Base-by-base conservation (phyloP, 805 yeast genomes). In the Candida vaughaniae region DNA sequence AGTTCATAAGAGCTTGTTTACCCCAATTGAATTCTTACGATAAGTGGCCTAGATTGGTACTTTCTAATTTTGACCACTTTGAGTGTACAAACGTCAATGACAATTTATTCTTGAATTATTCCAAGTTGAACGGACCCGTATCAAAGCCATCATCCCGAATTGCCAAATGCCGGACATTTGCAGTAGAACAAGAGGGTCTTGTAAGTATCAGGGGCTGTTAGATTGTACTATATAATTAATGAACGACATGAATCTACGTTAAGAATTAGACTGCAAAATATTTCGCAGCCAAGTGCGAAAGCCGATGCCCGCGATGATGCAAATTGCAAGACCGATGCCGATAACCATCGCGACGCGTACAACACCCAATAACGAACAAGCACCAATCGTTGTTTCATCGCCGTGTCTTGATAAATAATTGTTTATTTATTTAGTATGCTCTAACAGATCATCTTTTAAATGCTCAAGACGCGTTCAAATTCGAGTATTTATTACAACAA, bases 1-100 rank as follows among this genome's bases (percentile, higher is more conserved):
- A 55, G 37, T 65, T 58, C 45, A 64, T 68, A 15, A 53, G 58
- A 25, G 58, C 58, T 38, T 66, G 73, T 43, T 46, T 66, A 9
- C 71, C 70, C 1, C 52, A 48, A 29, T 53, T 67, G 36, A 64
- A 64, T 43, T 60, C 69, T 8, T 66, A 35, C 42, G 72, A 66
- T 42, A 58, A 51, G 39, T 68, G 73, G 73, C 36, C 39, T 22
- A 33, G 36, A 17, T 27, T 56, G 14, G 50, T 53, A 1, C 26
- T 58, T n/a, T 47, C 59, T 10, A 52, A 54, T 30, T 47, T 36
- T 16, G 37, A 42, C 12, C 20, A 29, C n/a, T 41, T 48, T 12
- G 17, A 30, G 23, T 23, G 20, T 7, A 19, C 23, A 15, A 16
- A 29, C 2, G 17, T 14, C 4, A 22, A 46, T 18, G 36, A 34